Percentiles rank a stretch among this genome's conserved stretches.
Evolutionary conservation across 2,329 filamentous ascomycete genomes (phyloP).

Genomic region (Hortaea werneckii): DNA sequence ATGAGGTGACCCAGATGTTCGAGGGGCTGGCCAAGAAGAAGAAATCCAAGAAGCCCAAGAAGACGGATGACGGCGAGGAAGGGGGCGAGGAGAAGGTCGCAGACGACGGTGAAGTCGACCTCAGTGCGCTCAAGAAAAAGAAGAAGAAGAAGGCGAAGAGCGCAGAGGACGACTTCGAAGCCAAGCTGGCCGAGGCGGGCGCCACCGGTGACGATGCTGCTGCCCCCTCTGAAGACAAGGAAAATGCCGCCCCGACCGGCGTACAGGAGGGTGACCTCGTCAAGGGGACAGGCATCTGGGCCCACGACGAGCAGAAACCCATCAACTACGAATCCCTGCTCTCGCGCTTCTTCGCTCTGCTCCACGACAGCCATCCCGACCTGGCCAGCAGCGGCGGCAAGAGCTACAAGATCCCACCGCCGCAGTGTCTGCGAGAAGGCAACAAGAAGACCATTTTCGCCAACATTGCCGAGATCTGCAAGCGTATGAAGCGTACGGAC

Average conservation of each 20-base stretch:
- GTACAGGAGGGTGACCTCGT: conserved; percentile 66
- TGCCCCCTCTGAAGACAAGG: conserved; percentile 39
- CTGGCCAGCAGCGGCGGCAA: conserved; percentile 65
- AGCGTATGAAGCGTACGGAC: conserved; percentile 97
- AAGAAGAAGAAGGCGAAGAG: conserved; percentile 61
- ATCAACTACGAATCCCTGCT: conserved; percentile 83
- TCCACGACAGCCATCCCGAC: conserved; percentile 94
- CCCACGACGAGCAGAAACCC: conserved; percentile 64
- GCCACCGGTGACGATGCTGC: conserved; percentile 41
- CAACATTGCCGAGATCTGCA: conserved; percentile 97
- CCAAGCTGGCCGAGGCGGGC: conserved; percentile 53
- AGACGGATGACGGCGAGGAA: conserved; percentile 28
- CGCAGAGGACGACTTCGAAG: conserved; percentile 55
- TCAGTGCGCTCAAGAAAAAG: conserved; percentile 73
- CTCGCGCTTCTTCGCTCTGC: conserved; percentile 84
- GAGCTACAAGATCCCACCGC: conserved; percentile 98
- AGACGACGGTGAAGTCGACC: conserved; percentile 54
- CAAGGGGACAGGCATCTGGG: conserved; percentile 82
- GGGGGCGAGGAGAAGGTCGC: conserved; percentile 40
- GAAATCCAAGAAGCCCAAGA: conserved; percentile 52
- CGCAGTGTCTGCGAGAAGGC: conserved; percentile 97
- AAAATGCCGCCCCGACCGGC: conserved; percentile 17
- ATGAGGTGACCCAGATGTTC: conserved; percentile 29
- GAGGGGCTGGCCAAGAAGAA: conserved; percentile 47
- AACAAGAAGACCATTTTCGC: conserved; percentile 99